Evolutionary conservation across 2,329 filamentous ascomycete species (phyloP).

Genomic region (Hymenoscyphus repandus): DNA sequence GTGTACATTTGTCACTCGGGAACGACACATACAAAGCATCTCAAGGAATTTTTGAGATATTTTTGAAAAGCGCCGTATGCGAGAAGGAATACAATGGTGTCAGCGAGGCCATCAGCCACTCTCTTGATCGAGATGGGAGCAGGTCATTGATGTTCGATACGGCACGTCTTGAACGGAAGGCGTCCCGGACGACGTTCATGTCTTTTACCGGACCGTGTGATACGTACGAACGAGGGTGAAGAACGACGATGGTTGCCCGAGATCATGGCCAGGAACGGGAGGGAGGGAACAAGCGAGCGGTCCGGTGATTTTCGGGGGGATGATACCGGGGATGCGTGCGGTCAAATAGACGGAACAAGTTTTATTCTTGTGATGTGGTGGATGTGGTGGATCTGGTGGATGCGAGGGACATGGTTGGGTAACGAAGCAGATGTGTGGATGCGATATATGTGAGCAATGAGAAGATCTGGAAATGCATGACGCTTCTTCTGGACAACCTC

Average conservation of each 20-base stretch:
- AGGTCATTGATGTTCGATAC: neutral
- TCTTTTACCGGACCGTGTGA: slow-evolving; percentile 1
- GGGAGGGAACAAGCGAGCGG: slow-evolving; percentile 3
- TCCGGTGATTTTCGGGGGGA: neutral
- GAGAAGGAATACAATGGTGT: neutral
- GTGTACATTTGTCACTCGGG: too few species aligned
- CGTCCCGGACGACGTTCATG: neutral
- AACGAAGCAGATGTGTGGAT: neutral
- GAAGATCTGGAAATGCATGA: slow-evolving; percentile 6
- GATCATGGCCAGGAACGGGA: slow-evolving; percentile 2
- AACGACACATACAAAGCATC: neutral
- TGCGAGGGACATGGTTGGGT: neutral
- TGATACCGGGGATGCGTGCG: too few species aligned
- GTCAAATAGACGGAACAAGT: too few species aligned
- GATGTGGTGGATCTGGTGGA: neutral
- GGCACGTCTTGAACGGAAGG: neutral
- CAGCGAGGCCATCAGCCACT: neutral
- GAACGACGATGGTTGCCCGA: neutral
- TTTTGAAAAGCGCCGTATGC: slow-evolving; percentile 1
- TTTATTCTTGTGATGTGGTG: neutral
- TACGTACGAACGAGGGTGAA: neutral
- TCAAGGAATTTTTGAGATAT: neutral
- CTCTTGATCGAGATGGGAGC: neutral
- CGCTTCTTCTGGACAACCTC: neutral
- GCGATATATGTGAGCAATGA: neutral